phyloP scores from a whole-genome alignment of 805 yeast genomes.

The Komagataella kurtzmanii region DNA sequence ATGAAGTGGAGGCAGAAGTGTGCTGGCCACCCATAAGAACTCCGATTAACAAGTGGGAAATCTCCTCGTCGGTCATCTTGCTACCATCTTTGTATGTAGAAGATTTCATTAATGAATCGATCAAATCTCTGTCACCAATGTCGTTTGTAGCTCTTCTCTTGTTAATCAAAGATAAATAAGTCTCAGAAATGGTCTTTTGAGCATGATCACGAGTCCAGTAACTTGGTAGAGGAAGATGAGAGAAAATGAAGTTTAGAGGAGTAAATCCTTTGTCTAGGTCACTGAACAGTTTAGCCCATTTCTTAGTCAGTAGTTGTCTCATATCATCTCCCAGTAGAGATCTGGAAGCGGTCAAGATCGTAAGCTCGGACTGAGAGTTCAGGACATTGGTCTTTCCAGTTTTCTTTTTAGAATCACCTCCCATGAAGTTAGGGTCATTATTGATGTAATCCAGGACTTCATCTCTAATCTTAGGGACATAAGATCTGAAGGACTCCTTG shows the following conservation, averaged over 20 bases:
- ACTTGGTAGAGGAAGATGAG: constrained; percentile 68
- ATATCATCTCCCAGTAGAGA: constrained; percentile 84
- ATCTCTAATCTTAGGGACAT: constrained; percentile 79
- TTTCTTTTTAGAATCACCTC: constrained; percentile 10
- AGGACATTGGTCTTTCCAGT: constrained; percentile 53
- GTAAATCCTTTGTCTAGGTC: constrained; percentile 96
- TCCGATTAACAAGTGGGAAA: constrained; percentile 88
- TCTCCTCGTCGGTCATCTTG: constrained; percentile 88
- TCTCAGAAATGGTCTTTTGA: constrained; percentile 63
- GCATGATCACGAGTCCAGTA: constrained; percentile 82
- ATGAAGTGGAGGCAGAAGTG: constrained; percentile 90
- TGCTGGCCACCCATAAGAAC: constrained; percentile 99
- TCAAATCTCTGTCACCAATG: constrained; percentile 73
- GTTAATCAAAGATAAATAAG: constrained; percentile 69
- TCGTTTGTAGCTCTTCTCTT: constrained; percentile 68
- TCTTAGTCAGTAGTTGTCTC: constrained; percentile 68
- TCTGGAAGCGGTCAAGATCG: constrained; percentile 92
- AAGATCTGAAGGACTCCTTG: constrained; percentile 65
- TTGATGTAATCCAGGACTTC: constrained; percentile 62
- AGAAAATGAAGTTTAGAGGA: constrained; percentile 91
- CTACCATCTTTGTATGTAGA: constrained; percentile 90
- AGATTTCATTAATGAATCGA: constrained; percentile 73
- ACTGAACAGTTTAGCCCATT: constrained; percentile 73
- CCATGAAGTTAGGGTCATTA: constrained; percentile 33
- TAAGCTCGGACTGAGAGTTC: constrained; percentile 85